Base-by-base conservation (phyloP, 169 alveolate genomes). In the Eimeria praecox region DNA sequence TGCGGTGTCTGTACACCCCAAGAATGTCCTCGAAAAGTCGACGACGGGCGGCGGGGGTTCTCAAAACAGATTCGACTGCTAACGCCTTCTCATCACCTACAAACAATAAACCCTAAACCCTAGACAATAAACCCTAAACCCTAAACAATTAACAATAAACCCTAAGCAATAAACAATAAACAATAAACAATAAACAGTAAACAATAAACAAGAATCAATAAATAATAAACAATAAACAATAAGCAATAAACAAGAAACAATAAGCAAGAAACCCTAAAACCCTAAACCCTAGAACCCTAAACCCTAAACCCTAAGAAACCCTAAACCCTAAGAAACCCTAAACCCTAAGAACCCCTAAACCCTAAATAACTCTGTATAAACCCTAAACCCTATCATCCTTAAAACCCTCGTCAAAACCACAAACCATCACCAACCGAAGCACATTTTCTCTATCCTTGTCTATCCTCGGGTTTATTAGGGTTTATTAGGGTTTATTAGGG, bases 21-120 rank as follows among this genome's bases (percentile, higher is more conserved):
- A 98, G 97, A 75, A 97, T 97, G 86, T 95, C 94, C 89, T 98
- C 99, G 82, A 97, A 98, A 75, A 98, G 87, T n/a, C 92, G 93
- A 69, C 98, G 92, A 82, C 99, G 92, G 22, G 98, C 98, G 69
- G 98, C 98, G 38, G 98, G 97, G n/a, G 98, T 97, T 69, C 98
- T 80, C 59, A 98, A 73, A 95, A 98, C 96, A 83, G 98, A 96
- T 96, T 98, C 99, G 54, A 98, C 99, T 10, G 96, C 54, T 82
- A 86, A 42, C 33, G 90, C 80, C 35, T 93, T 69, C 93, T 96
- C 94, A 33, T 95, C 90, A 9, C 95, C 90, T 78, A 52, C 85
- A 30, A 30, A 64, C 77, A 8, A 8, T 30, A 10, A 73, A 30
- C 83, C 83, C 83, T 73, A 73, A 73, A 73, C n/a, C n/a, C n/a